A percentile compares a stretch with the other conserved stretches of the same genome.
These are phyloP conservation scores for Chaetothyriales sp. DNA, from an alignment of 2,329 filamentous ascomycete species.

Conservation along the genomic window DNA sequence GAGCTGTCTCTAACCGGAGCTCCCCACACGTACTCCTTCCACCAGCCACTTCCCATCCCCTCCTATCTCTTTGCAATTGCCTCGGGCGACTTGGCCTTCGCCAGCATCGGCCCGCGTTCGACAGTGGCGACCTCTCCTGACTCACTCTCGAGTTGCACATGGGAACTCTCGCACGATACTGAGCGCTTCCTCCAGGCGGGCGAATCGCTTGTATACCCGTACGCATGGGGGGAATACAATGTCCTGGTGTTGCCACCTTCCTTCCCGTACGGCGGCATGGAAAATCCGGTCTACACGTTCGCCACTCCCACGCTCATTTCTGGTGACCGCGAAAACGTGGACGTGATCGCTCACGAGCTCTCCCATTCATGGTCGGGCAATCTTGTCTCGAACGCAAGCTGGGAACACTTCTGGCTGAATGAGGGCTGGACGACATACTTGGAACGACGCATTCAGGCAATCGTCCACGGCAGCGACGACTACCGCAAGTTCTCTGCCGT, in stretches of 20 bases:
- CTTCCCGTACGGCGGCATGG: conserved; percentile 83
- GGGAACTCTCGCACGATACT: conserved; percentile 82
- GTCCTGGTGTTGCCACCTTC: conserved; percentile 77
- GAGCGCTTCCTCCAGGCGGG: conserved; percentile 82
- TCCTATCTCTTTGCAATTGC: conserved; percentile 91
- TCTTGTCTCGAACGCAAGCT: conserved; percentile 38
- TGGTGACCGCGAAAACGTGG: conserved; percentile 78
- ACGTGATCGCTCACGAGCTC: conserved; percentile 84
- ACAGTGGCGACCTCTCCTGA: conserved; percentile 78
- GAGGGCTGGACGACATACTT: conserved; percentile 91
- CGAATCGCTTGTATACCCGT: conserved; percentile 67
- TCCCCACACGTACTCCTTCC: conserved; percentile 61
- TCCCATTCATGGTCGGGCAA: conserved; percentile 78
- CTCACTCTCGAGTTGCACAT: conserved; percentile 67
- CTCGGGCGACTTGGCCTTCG: conserved; percentile 61
- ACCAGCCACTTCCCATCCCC: conserved; percentile 83
- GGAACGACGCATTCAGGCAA: conserved; percentile 66
- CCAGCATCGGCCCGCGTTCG: conserved; percentile 73
- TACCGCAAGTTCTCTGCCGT: conserved; percentile 90
- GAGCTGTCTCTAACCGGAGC: conserved; percentile 35
- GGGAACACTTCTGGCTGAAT: conserved; percentile 45
- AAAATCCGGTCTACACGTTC: conserved; percentile 89
- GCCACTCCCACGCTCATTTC: conserved; percentile 89
- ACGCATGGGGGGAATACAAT: conserved; percentile 91
- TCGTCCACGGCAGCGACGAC: conserved; percentile 57